Conservation (phyloP, 306 rosid genomes). For the Pyrus pyrifolia region DNA sequence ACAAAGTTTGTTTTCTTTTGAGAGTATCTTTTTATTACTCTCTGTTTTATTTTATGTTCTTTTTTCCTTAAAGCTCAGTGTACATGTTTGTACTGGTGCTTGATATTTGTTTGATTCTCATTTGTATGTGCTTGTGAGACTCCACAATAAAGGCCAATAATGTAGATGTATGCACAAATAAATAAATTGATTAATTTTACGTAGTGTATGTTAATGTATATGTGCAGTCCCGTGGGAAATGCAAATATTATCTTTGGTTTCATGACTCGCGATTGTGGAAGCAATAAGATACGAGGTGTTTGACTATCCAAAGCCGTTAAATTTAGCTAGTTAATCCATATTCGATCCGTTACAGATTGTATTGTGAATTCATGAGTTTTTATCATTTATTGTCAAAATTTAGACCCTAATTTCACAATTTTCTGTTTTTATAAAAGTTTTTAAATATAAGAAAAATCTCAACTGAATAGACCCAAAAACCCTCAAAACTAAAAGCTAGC, state of each 20-base stretch:
- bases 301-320: background rate
- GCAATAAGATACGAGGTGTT: background rate
- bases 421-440: too few relatives aligned
- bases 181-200: slow-evolving; percentile 28
- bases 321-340: background rate
- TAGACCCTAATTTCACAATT: too few relatives aligned
- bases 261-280: background rate
- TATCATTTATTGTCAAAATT: too few relatives aligned
- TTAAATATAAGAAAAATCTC: too few relatives aligned
- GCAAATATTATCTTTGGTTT: background rate
- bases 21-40: too few relatives aligned
- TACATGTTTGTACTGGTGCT: slow-evolving; percentile 20
- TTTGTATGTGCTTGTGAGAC: slow-evolving; percentile 18
- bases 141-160: slow-evolving; percentile 10
- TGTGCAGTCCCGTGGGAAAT: background rate
- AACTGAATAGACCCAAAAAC: background rate
- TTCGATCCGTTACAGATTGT: background rate
- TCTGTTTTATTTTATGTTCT: background rate
- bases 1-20: background rate
- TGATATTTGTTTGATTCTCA: slow-evolving; percentile 27
- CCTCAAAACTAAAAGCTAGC: too few relatives aligned
- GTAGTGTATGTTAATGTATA: background rate
- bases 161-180: slow-evolving; percentile 19
- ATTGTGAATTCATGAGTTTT: too few relatives aligned
- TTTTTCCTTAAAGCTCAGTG: slow-evolving; percentile 26